Evolutionary conservation across 169 alveolate species (phyloP).

Genomic region (Babesia bovis): DNA sequence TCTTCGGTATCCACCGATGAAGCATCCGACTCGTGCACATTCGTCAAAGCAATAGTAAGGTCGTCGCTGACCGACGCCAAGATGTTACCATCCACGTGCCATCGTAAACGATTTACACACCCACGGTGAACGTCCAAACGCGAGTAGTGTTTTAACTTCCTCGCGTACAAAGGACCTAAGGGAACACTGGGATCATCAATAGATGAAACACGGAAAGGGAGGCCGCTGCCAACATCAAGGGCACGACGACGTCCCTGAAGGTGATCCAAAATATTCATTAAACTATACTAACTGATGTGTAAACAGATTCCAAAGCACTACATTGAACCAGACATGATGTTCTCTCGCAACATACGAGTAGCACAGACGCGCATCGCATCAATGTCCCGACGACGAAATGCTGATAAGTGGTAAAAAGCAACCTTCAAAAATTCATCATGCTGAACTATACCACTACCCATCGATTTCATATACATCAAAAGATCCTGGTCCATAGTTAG

Average conservation of each 20-base stretch:
- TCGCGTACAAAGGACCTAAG: conserved; percentile 10
- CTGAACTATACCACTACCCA: conserved; percentile 70
- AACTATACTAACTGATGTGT: background rate
- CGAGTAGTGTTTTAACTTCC: conserved; percentile 11
- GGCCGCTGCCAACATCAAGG: conserved; percentile 16
- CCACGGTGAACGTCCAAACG: conserved; percentile 56
- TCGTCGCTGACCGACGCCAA: conserved; percentile 74
- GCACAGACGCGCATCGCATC: conserved; percentile 70
- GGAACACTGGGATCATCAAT: conserved; percentile 11
- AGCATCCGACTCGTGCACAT: conserved; percentile 29
- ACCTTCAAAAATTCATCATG: conserved; percentile 73
- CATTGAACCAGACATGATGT: background rate
- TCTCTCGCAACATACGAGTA: conserved; percentile 16
- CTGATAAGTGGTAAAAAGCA: conserved; percentile 74
- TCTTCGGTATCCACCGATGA: background rate
- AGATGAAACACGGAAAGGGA: background rate
- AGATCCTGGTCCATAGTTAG: conserved; percentile 64
- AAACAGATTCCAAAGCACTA: background rate
- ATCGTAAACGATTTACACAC: conserved; percentile 67
- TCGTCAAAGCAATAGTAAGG: conserved; percentile 56
- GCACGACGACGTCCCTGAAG: conserved; percentile 9
- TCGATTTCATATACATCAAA: conserved; percentile 65
- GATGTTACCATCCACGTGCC: conserved; percentile 62
- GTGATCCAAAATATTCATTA: conserved; percentile 11
- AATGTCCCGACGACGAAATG: conserved; percentile 69